These are phyloP conservation scores for Candida smagusa DNA, from an alignment of 1,139 yeast genomes.

Conservation along the genomic window DNA sequence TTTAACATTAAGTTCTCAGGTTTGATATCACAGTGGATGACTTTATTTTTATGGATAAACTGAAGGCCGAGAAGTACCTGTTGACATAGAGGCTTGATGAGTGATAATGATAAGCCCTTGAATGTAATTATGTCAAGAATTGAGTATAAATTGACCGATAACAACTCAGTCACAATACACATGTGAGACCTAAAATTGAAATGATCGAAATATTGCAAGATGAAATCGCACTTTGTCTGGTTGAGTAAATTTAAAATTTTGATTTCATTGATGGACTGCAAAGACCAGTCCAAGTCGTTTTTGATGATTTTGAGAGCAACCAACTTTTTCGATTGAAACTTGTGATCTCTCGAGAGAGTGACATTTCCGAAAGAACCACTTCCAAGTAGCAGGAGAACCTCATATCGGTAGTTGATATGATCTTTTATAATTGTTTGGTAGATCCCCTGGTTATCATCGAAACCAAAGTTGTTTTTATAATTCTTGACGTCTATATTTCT, in stretches of 20 bases:
- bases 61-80: slow-evolving; percentile 60
- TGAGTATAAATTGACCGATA: slow-evolving; percentile 68
- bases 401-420: slow-evolving; percentile 75
- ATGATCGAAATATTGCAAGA: slow-evolving; percentile 62
- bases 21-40: slow-evolving; percentile 80
- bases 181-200: slow-evolving; percentile 81
- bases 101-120: slow-evolving; percentile 54
- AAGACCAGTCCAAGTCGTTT: slow-evolving; percentile 68
- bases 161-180: slow-evolving; percentile 74
- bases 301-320: slow-evolving; percentile 79
- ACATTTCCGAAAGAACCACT: slow-evolving; percentile 87
- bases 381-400: slow-evolving; percentile 59
- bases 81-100: slow-evolving; percentile 48
- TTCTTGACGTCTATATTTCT: slow-evolving; percentile 42
- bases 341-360: slow-evolving; percentile 66
- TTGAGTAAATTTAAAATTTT: slow-evolving; percentile 56
- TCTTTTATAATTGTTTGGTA: slow-evolving; percentile 57
- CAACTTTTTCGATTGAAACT: slow-evolving; percentile 28
- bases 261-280: slow-evolving; percentile 79
- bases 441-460: slow-evolving; percentile 69
- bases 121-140: slow-evolving; percentile 59
- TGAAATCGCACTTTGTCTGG: slow-evolving; percentile 8
- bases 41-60: slow-evolving; percentile 53
- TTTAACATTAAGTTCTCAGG: slow-evolving; percentile 64
- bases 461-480: slow-evolving; percentile 57